Conservation (phyloP, 2,329 filamentous ascomycete species). For the Periconia digitata region DNA sequence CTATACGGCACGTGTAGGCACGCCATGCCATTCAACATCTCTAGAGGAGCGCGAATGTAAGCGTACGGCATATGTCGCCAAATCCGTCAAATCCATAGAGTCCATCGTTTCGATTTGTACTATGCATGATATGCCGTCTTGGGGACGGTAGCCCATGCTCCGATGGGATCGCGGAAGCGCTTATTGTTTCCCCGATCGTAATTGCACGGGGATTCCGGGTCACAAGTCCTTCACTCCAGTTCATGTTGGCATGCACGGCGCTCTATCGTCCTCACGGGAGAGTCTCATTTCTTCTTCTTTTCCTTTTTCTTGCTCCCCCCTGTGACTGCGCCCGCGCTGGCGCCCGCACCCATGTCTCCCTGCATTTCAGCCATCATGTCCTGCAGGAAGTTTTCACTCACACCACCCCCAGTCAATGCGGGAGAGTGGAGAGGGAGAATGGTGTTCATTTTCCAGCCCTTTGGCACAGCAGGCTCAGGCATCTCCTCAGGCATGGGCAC, state of each 20-base stretch:
- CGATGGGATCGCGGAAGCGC: not conserved
- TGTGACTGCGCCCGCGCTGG: constrained; percentile 22
- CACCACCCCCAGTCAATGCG: constrained; percentile 87
- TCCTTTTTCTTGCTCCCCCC: constrained; percentile 40
- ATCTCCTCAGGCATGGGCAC: constrained; percentile 68
- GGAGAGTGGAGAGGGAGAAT: constrained; percentile 86
- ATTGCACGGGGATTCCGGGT: not conserved
- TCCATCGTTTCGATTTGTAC: not conserved
- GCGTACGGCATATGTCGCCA: not conserved
- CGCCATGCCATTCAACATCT: too few species aligned
- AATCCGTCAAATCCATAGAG: not conserved
- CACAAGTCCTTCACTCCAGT: not conserved
- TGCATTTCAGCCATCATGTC: constrained; percentile 97
- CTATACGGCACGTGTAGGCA: too few species aligned
- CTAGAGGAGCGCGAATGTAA: not conserved
- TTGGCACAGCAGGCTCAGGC: constrained; percentile 67
- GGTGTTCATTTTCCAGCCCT: constrained; percentile 86
- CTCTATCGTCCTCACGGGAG: not conserved
- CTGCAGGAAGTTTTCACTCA: constrained; percentile 91
- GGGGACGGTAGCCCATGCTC: not conserved
- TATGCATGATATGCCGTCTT: not conserved
- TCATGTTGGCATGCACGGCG: not conserved
- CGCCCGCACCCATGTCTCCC: constrained; percentile 39
- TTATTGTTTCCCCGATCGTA: not conserved
- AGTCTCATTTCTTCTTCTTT: constrained; percentile 34